Percentiles rank a stretch among this genome's conserved stretches.
Evolutionary conservation across 495 filamentous ascomycete species (phyloP).

Genomic region (Aspergillus baeticus): DNA sequence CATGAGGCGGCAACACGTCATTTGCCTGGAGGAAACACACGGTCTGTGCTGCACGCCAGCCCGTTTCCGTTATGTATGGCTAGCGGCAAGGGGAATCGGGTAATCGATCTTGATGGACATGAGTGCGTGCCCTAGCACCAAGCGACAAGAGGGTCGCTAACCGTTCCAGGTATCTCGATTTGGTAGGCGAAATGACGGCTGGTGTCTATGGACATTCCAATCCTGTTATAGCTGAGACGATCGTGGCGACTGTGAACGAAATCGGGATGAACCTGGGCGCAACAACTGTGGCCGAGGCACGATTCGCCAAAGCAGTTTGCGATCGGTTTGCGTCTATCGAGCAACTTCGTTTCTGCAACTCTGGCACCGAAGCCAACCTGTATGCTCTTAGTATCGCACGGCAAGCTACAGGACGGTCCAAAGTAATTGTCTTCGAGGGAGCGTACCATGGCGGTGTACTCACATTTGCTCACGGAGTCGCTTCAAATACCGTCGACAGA

Average conservation of each 20-base stretch:
- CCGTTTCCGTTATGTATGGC: slow-evolving; percentile 55
- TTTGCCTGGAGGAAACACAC: slow-evolving; percentile 62
- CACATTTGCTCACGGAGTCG: slow-evolving; percentile 10
- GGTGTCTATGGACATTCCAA: slow-evolving; percentile 49
- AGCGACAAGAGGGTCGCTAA: not conserved
- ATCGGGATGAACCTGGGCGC: slow-evolving; percentile 13
- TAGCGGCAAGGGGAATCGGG: slow-evolving; percentile 33
- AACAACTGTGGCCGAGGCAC: not conserved
- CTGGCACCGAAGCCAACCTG: slow-evolving; percentile 54
- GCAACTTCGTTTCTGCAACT: slow-evolving; percentile 49
- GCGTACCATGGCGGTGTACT: slow-evolving; percentile 54
- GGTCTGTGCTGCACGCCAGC: slow-evolving; percentile 52
- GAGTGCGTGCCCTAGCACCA: slow-evolving; percentile 32
- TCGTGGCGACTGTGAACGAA: not conserved
- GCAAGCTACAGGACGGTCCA: slow-evolving; percentile 32
- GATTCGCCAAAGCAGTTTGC: slow-evolving; percentile 21
- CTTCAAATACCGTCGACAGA: slow-evolving; percentile 24
- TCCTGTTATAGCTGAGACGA: slow-evolving; percentile 29
- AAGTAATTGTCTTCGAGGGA: slow-evolving; percentile 48
- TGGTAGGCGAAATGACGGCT: slow-evolving; percentile 44
- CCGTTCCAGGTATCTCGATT: slow-evolving; percentile 36
- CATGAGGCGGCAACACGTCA: not conserved
- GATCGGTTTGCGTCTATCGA: slow-evolving; percentile 28
- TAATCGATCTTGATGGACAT: slow-evolving; percentile 24
- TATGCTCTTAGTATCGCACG: slow-evolving; percentile 38